phyloP scores from a whole-genome alignment of 345 rosid species.

The Clarkia xantiana region DNA sequence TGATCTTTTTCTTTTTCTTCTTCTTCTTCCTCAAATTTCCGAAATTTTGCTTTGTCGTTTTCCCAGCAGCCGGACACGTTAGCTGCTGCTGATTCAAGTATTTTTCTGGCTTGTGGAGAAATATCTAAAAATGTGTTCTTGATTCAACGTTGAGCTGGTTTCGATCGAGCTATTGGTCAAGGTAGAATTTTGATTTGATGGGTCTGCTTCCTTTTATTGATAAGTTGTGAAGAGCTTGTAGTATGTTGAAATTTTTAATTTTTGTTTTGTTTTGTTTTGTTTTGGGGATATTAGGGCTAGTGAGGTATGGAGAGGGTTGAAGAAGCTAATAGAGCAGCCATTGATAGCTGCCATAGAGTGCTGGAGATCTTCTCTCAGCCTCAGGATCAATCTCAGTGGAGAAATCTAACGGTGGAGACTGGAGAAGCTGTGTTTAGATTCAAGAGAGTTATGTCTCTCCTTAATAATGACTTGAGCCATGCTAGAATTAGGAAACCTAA shows the following conservation, averaged over 20 bases:
- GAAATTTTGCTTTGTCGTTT: no score
- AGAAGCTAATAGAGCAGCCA: slow-evolving; percentile 71
- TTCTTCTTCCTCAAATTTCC: no score
- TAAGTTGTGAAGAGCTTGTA: slow-evolving; percentile 6
- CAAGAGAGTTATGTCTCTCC: slow-evolving; percentile 66
- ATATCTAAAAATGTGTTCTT: no score
- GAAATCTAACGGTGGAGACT: slow-evolving; percentile 52
- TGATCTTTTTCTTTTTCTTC: no score
- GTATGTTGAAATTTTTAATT: slow-evolving; percentile 19
- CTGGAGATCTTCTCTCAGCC: slow-evolving; percentile 42
- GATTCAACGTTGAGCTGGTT: no score
- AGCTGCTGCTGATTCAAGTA: no score
- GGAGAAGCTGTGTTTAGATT: slow-evolving; percentile 81
- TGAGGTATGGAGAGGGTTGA: slow-evolving; percentile 76
- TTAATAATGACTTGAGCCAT: slow-evolving; percentile 68
- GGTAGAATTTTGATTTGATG: slow-evolving; percentile 20
- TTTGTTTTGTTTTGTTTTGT: slow-evolving; percentile 2
- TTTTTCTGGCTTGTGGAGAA: no score
- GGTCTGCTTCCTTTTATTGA: slow-evolving; percentile 11
- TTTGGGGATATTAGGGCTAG: background rate
- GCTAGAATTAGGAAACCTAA: slow-evolving; percentile 82
- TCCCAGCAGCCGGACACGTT: no score
- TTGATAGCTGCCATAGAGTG: slow-evolving; percentile 80
- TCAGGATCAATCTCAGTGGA: slow-evolving; percentile 42
- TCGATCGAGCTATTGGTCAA: slow-evolving; percentile 6